These are phyloP conservation scores for Millerozyma miso DNA, from an alignment of 805 yeast genomes.

Conservation along the genomic window DNA sequence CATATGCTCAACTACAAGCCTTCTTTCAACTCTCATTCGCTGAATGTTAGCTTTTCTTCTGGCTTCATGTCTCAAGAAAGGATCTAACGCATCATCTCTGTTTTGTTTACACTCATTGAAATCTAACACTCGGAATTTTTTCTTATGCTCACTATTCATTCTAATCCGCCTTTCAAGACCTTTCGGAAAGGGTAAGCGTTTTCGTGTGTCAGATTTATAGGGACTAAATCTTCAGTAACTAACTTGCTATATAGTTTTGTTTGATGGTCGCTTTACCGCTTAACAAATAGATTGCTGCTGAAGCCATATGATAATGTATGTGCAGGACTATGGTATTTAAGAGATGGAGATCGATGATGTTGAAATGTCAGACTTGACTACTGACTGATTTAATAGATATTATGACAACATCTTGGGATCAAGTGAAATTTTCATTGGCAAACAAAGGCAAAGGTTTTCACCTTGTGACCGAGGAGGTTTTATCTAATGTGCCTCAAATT, in stretches of 20 bases:
- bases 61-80: constrained; percentile 6
- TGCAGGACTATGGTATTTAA: neutral
- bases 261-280: neutral
- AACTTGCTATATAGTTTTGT: too few relatives aligned
- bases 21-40: constrained; percentile 7
- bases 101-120: neutral
- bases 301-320: neutral
- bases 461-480: constrained; percentile 65
- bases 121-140: too few relatives aligned
- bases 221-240: too few relatives aligned
- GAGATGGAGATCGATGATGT: neutral
- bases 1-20: constrained; percentile 1
- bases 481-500: constrained; percentile 53
- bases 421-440: constrained; percentile 48
- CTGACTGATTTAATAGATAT: too few relatives aligned
- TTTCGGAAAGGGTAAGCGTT: too few relatives aligned
- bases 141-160: too few relatives aligned
- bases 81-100: constrained; percentile 3
- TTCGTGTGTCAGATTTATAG: too few relatives aligned
- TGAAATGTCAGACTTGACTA: neutral
- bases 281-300: neutral
- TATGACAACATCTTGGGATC: constrained; percentile 47
- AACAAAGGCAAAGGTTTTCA: constrained; percentile 67
- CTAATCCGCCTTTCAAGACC: too few relatives aligned
- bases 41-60: constrained; percentile 6